phyloP scores from a whole-genome alignment of 2,329 filamentous ascomycete species.

The Tolypocladium guangdongense region DNA sequence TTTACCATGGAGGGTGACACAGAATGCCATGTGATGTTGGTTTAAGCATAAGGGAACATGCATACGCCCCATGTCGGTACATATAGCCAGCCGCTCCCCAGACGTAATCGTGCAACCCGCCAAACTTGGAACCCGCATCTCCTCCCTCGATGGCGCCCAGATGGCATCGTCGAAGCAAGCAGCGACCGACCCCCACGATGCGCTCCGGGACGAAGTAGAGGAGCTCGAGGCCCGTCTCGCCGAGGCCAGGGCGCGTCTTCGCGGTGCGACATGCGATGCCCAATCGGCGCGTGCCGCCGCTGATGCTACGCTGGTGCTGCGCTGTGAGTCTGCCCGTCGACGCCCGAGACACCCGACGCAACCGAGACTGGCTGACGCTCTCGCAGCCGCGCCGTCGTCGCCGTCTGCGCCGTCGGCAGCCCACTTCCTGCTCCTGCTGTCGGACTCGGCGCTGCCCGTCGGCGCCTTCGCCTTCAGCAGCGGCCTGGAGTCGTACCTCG shows the following conservation, averaged over 20 bases:
- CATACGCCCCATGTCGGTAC: neutral
- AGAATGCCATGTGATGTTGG: neutral
- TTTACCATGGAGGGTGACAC: neutral
- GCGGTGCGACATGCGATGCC: neutral
- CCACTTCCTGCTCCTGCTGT: constrained; percentile 66
- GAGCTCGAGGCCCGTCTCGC: constrained; percentile 44
- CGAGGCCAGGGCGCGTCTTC: constrained; percentile 31
- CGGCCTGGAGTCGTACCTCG: constrained; percentile 72
- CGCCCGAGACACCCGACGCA: neutral
- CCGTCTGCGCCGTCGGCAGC: constrained; percentile 12
- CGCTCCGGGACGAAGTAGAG: constrained; percentile 43
- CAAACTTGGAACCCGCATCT: neutral
- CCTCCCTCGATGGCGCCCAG: neutral
- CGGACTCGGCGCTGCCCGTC: constrained; percentile 71
- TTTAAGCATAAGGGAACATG: neutral
- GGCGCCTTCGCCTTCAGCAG: constrained; percentile 83
- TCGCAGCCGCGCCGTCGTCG: constrained; percentile 1
- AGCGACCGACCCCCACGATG: constrained; percentile 11
- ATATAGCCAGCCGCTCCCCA: neutral
- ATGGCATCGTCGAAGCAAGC: constrained; percentile 15
- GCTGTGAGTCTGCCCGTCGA: neutral
- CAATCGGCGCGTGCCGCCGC: neutral
- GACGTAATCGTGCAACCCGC: neutral
- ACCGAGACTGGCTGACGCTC: neutral
- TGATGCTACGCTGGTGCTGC: neutral